phyloP scores from a whole-genome alignment of 805 yeast genomes.

The Suhomyces pyralidae region DNA sequence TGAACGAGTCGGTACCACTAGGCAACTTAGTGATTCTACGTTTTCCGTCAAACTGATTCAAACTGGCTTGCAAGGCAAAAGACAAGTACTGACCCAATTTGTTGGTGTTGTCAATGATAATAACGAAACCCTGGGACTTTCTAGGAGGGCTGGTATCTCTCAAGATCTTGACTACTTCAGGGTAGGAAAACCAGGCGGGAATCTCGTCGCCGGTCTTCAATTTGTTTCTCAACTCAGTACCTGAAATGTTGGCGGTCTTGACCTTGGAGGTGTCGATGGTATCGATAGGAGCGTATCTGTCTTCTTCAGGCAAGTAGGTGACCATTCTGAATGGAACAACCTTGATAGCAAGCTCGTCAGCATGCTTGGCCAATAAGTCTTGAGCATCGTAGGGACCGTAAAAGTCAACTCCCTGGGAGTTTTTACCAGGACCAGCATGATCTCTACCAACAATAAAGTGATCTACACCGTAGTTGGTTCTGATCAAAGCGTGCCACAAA shows the following conservation, averaged over 20 bases:
- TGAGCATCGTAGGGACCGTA: constrained; percentile 98
- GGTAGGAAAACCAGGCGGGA: constrained; percentile 97
- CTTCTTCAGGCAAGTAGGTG: constrained; percentile 91
- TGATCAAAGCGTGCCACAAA: constrained; percentile 95
- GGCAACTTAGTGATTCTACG: constrained; percentile 66
- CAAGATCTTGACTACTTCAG: constrained; percentile 88
- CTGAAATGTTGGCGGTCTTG: constrained; percentile 86
- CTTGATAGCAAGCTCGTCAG: constrained; percentile 77
- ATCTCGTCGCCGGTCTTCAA: constrained; percentile 82
- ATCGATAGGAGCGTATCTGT: constrained; percentile 92
- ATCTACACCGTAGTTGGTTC: constrained; percentile 94
- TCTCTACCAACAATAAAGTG: constrained; percentile 98
- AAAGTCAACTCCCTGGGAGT: constrained; percentile 87
- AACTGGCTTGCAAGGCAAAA: constrained; percentile 82
- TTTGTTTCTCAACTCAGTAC: constrained; percentile 89
- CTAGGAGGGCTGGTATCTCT: constrained; percentile 94
- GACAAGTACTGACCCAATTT: constrained; percentile 49
- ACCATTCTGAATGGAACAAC: constrained; percentile 97
- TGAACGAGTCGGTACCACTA: constrained; percentile 49
- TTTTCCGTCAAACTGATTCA: constrained; percentile 84
- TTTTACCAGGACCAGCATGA: constrained; percentile 94
- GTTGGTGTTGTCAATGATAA: constrained; percentile 60
- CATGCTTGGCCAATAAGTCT: constrained; percentile 72
- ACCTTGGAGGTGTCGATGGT: constrained; percentile 72
- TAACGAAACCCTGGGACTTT: constrained; percentile 80